phyloP scores from a whole-genome alignment of 768 basidiomycete genomes.

The Leccinum ochraceum region DNA sequence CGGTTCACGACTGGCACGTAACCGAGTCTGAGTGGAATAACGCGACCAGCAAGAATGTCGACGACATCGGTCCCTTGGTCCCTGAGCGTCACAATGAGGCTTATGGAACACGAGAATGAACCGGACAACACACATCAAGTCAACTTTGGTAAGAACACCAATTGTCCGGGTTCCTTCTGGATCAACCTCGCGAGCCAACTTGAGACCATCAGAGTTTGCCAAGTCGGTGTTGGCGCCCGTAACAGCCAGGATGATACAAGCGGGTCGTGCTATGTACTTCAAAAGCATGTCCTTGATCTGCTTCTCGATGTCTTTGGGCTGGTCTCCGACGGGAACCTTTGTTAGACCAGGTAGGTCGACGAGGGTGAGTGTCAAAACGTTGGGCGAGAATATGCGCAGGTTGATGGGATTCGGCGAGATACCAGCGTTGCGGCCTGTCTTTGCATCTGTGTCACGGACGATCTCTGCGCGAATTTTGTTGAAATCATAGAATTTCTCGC shows the following conservation, averaged over 20 bases:
- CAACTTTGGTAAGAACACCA: conserved; percentile 97
- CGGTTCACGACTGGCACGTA: conserved; percentile 99
- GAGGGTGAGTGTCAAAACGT: conserved; percentile 94
- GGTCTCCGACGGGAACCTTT: conserved; percentile 94
- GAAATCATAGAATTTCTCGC: conserved; percentile 98
- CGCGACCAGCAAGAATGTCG: conserved; percentile 95
- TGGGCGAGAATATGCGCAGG: conserved; percentile 94
- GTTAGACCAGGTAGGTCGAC: conserved; percentile 97
- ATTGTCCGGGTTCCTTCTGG: conserved; percentile 97
- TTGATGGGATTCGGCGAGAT: conserved; percentile 98
- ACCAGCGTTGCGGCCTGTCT: conserved; percentile 98
- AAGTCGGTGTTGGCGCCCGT: conserved; percentile 95
- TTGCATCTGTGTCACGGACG: conserved; percentile 94
- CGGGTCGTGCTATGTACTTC: conserved; percentile 93
- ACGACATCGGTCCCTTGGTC: conserved; percentile 98
- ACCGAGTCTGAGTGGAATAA: conserved; percentile 94
- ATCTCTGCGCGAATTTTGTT: conserved; percentile 96
- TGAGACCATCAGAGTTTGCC: conserved; percentile 97
- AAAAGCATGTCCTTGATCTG: conserved; percentile 96
- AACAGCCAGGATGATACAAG: conserved; percentile 95
- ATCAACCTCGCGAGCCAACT: conserved; percentile 95
- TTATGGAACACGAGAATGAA: not conserved
- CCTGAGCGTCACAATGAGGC: conserved; percentile 47
- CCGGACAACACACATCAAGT: conserved; percentile 78
- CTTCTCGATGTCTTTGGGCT: conserved; percentile 95